A percentile compares a stretch with the other conserved stretches of the same genome.
Evolutionary conservation across 2,329 filamentous ascomycete genomes (phyloP).

Genomic region (Anisogramma anomala): DNA sequence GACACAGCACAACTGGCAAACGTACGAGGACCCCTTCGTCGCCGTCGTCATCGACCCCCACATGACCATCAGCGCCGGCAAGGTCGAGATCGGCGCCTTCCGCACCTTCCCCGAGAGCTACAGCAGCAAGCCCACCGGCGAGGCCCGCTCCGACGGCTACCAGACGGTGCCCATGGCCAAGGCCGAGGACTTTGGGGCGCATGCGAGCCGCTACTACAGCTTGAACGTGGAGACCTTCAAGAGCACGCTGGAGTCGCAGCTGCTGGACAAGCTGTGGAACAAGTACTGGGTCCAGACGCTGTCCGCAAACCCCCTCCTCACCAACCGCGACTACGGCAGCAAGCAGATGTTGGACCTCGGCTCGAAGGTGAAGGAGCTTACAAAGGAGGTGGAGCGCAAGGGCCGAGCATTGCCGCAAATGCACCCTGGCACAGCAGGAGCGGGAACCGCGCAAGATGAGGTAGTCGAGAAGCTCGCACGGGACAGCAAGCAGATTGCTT

Average conservation of each 20-base stretch:
- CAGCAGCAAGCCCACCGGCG: slow-evolving; percentile 45
- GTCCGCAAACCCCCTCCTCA: slow-evolving; percentile 78
- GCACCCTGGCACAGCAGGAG: slow-evolving; percentile 15
- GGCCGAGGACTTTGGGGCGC: slow-evolving; percentile 89
- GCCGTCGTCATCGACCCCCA: slow-evolving; percentile 96
- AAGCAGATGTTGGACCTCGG: slow-evolving; percentile 86
- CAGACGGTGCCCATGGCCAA: slow-evolving; percentile 83
- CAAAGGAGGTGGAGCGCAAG: slow-evolving; percentile 25
- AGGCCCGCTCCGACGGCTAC: slow-evolving; percentile 40
- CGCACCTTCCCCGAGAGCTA: slow-evolving; percentile 74
- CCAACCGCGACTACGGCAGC: slow-evolving; percentile 84
- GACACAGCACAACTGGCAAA: slow-evolving; percentile 78
- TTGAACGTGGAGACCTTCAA: slow-evolving; percentile 92
- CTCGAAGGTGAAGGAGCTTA: slow-evolving; percentile 64
- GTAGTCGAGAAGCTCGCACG: slow-evolving; percentile 48
- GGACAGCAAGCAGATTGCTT: slow-evolving; percentile 49
- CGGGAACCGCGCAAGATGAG: slow-evolving; percentile 29
- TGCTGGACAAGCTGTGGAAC: slow-evolving; percentile 89
- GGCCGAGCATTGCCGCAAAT: slow-evolving; percentile 18
- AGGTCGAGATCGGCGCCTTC: slow-evolving; percentile 96
- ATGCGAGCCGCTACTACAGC: slow-evolving; percentile 80
- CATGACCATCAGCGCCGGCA: slow-evolving; percentile 84
- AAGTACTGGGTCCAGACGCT: slow-evolving; percentile 98
- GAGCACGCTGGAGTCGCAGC: slow-evolving; percentile 73
- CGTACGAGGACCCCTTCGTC: slow-evolving; percentile 79